Percentiles rank a stretch among this genome's conserved stretches.
Evolutionary conservation across 257 asterid species (phyloP).

Genomic region (Ilex aquifolium): DNA sequence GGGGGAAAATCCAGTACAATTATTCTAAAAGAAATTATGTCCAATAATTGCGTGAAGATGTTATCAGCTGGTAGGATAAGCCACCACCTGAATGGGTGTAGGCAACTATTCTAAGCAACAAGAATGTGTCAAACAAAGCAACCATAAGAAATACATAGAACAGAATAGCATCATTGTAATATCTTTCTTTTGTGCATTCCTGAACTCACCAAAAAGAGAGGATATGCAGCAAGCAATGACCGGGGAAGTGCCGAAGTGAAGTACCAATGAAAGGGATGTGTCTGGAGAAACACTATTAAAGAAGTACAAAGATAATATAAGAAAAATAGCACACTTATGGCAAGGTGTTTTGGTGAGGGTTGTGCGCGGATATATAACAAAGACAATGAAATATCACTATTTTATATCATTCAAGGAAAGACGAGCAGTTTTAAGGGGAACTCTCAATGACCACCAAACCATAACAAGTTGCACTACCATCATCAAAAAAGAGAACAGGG

Average conservation of each 20-base stretch:
- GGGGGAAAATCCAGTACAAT: background rate
- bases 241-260: constrained; percentile 99
- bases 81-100: background rate
- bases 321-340: constrained; percentile 2
- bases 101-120: background rate
- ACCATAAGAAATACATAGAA: background rate
- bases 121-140: background rate
- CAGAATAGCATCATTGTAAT: background rate
- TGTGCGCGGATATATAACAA: no score
- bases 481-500: no score
- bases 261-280: constrained; percentile 91
- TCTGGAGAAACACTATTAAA: constrained; percentile 42
- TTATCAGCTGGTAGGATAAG: background rate
- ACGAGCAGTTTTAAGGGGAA: no score
- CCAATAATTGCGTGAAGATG: background rate
- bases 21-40: background rate
- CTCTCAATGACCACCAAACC: no score
- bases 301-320: constrained; percentile 16
- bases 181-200: background rate
- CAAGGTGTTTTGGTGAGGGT: no score
- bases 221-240: constrained; percentile 81
- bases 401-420: no score
- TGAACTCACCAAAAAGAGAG: constrained; percentile 77
- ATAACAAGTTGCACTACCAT: no score
- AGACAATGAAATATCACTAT: no score